These are phyloP conservation scores for Globisporangium recalcitrans DNA, from an alignment of 352 stramenopile genomes.

Conservation along the genomic window DNA sequence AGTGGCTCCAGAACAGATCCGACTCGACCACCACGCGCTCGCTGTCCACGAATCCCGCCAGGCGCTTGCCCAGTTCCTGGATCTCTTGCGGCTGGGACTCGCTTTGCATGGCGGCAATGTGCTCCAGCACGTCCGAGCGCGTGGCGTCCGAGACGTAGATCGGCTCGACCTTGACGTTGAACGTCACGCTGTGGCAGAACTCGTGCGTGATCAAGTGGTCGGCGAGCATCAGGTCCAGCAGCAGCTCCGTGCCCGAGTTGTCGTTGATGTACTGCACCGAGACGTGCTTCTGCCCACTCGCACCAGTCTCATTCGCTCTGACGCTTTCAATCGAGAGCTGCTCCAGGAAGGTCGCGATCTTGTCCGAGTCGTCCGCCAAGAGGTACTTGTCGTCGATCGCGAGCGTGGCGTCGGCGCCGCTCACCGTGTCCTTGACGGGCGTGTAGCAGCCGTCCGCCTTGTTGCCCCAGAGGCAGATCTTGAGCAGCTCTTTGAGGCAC, in stretches of 20 bases:
- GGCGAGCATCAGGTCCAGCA: constrained; percentile 59
- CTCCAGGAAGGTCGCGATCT: constrained; percentile 42
- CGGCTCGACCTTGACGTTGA: constrained; percentile 68
- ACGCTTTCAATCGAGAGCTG: constrained; percentile 12
- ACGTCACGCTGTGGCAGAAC: constrained; percentile 50
- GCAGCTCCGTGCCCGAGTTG: constrained; percentile 69
- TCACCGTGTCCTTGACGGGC: constrained; percentile 65
- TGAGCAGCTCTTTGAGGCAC: constrained; percentile 51
- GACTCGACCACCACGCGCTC: constrained; percentile 21
- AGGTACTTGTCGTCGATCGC: constrained; percentile 54
- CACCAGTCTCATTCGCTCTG: not conserved
- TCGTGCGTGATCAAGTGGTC: constrained; percentile 52
- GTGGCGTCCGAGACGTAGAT: constrained; percentile 83
- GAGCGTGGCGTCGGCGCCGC: constrained; percentile 41
- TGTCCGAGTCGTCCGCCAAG: constrained; percentile 48
- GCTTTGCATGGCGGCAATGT: constrained; percentile 50
- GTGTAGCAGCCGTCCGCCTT: constrained; percentile 77
- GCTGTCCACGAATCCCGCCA: constrained; percentile 28
- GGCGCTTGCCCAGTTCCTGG: constrained; percentile 40
- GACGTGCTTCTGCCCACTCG: constrained; percentile 1
- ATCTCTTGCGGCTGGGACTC: constrained; percentile 28
- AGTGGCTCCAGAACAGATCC: constrained; percentile 64
- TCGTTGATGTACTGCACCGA: constrained; percentile 71
- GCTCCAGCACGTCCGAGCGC: constrained; percentile 46
- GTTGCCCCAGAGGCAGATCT: constrained; percentile 74